Percentiles rank a stretch among this genome's conserved stretches.
phyloP scores from a whole-genome alignment of 1,139 yeast genomes.

The Nematodospora anomalae region DNA sequence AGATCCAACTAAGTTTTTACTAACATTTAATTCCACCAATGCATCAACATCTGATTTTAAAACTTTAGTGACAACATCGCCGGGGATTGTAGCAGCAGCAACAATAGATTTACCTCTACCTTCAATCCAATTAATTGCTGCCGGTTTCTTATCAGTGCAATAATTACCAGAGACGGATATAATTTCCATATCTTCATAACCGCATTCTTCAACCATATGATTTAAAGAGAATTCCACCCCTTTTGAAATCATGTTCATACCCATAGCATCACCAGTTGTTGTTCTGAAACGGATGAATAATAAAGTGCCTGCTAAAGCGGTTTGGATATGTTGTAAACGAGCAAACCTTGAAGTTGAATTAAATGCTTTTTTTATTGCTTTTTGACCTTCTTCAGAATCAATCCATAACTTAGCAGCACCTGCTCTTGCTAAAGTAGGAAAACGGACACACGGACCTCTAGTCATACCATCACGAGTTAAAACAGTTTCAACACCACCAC shows the following conservation, averaged over 20 bases:
- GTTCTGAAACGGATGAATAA: conserved; percentile 90
- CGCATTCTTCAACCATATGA: conserved; percentile 83
- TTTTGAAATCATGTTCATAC: conserved; percentile 99
- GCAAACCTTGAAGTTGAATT: conserved; percentile 98
- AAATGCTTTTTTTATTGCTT: conserved; percentile 79
- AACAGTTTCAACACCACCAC: conserved; percentile 94
- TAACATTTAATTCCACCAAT: conserved; percentile 81
- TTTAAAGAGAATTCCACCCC: conserved; percentile 90
- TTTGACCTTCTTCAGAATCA: conserved; percentile 93
- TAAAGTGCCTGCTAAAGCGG: conserved; percentile 94
- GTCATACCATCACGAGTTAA: conserved; percentile 98
- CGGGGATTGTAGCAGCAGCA: conserved; percentile 94
- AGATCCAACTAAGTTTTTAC: conserved; percentile 90
- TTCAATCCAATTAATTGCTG: conserved; percentile 98
- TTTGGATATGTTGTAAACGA: conserved; percentile 82
- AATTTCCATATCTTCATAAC: conserved; percentile 91
- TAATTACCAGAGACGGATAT: conserved; percentile 95
- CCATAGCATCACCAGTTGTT: conserved; percentile 99
- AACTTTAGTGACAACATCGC: conserved; percentile 73
- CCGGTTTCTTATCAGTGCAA: conserved; percentile 96
- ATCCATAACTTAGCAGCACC: conserved; percentile 96
- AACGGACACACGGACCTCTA: conserved; percentile 95
- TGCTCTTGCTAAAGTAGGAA: conserved; percentile 78
- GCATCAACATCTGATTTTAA: conserved; percentile 92
- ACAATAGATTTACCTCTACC: conserved; percentile 98